Evolutionary conservation across 495 filamentous ascomycete species (phyloP), one percentile per base, ranked within the genome.

Genomic region (Penicillium herquei): DNA sequence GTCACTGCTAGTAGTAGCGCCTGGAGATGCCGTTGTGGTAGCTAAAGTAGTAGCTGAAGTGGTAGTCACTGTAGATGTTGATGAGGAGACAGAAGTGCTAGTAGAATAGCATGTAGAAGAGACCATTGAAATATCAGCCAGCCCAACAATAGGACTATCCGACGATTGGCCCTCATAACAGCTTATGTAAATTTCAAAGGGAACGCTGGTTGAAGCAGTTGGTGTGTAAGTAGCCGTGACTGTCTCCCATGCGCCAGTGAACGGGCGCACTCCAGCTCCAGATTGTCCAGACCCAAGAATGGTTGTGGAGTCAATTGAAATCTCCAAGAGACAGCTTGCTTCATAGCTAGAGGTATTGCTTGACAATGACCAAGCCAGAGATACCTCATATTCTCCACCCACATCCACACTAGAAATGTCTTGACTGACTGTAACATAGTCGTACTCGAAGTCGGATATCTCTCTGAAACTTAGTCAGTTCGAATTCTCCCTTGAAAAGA

Each of bases 291-390:
- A 10, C 14, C 6, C 40, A 43, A 43, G 7, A 12, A 43, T 43
- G 14, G 40, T 43, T 3, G 7, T 43, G 40, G 40, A 43, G 7
- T 21, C 40, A 10, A 43, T 18, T 9, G 40, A 7, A 9, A 43
- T 9, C 14, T 18, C 40, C 40, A 43, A 21, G 16, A 43, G 10
- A 18, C 40, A 43, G 40, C 40, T 43, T 1, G 40, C 40, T 43
- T 7, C 40, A 43, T 43, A 6, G 7, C 40, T 43, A 7, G 40
- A 43, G 16, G 40, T 43, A 43, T 43, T 43, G 8, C 16, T 43
- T 18, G 40, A 43, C 40, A 43, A 18, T 43, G 40, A 43, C 40
- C 40, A 43, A 18, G 40, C 40, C 16, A 43, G 40, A 43, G 40
- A 43, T 6, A 43, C 40, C 6, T 21, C 40, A 21, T 43, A 43